Percentiles rank a stretch among this genome's conserved stretches.
phyloP scores from a whole-genome alignment of 306 rosid genomes.

The Malus asiatica region DNA sequence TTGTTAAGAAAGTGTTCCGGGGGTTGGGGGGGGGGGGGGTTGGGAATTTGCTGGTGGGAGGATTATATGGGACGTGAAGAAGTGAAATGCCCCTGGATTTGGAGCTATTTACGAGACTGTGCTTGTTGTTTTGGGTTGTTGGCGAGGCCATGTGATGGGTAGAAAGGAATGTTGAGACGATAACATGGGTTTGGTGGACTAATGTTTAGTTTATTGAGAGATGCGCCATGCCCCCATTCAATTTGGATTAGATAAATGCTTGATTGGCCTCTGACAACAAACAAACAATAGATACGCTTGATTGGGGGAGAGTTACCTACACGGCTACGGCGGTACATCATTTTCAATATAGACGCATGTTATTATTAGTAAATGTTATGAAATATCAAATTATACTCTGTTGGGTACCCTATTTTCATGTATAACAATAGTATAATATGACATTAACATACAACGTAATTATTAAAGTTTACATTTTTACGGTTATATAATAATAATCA shows the following conservation, averaged over 20 bases:
- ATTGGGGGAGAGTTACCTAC: neutral
- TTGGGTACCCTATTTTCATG: no score
- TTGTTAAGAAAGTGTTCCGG: neutral
- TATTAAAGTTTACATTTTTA: no score
- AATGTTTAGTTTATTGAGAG: neutral
- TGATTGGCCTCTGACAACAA: neutral
- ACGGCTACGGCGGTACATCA: neutral
- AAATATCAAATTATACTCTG: no score
- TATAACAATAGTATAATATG: no score
- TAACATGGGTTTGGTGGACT: constrained; percentile 8
- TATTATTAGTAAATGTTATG: no score
- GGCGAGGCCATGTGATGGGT: constrained; percentile 26
- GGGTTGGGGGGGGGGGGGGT: no score
- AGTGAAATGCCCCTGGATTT: constrained; percentile 22
- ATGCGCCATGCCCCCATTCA: neutral
- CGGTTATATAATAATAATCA: no score
- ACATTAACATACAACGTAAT: no score
- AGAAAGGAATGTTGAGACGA: neutral
- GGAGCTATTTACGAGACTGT: constrained; percentile 57
- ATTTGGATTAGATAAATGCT: neutral
- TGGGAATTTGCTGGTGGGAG: neutral
- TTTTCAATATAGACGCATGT: neutral
- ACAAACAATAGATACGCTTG: neutral
- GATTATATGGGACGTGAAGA: neutral
- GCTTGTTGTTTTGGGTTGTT: neutral